These are phyloP conservation scores for Trichophyton simii DNA, from an alignment of 2,329 filamentous ascomycete species.

Conservation along the genomic window DNA sequence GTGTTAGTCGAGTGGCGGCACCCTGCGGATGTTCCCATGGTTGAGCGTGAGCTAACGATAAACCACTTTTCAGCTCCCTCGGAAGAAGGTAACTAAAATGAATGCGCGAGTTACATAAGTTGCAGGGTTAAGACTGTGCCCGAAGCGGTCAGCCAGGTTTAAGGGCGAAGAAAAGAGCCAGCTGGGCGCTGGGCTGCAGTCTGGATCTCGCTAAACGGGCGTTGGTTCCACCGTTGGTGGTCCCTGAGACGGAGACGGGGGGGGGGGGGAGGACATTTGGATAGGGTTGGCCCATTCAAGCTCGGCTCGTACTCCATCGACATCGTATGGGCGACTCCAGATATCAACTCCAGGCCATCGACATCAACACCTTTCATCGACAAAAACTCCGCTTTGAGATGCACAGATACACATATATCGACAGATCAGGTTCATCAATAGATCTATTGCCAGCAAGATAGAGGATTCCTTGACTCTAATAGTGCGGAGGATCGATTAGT, in stretches of 20 bases:
- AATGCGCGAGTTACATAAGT: not conserved
- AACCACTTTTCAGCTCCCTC: not conserved
- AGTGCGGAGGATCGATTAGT: not conserved
- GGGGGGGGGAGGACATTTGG: not conserved
- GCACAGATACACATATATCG: no score
- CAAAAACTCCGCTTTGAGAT: no score
- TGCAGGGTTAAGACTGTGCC: not conserved
- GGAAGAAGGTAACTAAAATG: not conserved
- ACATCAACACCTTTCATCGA: no score
- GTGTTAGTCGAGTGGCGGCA: not conserved
- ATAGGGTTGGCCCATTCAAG: not conserved
- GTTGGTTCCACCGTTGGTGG: not conserved
- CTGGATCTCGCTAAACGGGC: not conserved
- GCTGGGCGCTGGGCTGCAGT: not conserved
- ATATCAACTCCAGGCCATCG: no score
- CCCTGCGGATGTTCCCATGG: constrained; percentile 1
- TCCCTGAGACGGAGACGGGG: not conserved
- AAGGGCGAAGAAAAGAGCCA: not conserved
- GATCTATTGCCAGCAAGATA: not conserved
- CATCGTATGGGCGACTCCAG: no score
- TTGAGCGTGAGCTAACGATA: not conserved
- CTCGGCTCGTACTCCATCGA: not conserved
- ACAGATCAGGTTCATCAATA: not conserved
- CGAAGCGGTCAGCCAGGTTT: not conserved
- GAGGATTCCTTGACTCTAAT: not conserved